Percentiles rank a stretch among this genome's conserved stretches.
Evolutionary conservation across 805 yeast genomes (phyloP).

Genomic region (Candida palmyrensis): DNA sequence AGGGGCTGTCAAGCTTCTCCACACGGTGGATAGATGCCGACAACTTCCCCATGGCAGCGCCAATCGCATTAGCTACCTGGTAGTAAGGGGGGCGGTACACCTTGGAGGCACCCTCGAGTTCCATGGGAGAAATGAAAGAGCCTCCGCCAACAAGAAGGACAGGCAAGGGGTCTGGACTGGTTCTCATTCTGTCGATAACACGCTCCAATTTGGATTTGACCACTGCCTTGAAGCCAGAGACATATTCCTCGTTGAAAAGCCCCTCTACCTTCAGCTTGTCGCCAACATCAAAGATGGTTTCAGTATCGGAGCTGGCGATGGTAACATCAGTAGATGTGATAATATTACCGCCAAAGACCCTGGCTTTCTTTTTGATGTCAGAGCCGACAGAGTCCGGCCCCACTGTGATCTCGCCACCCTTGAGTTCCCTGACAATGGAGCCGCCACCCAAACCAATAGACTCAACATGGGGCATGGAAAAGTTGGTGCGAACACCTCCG

Average conservation of each 20-base stretch:
- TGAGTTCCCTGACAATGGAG: conserved; percentile 34
- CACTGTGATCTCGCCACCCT: conserved; percentile 18
- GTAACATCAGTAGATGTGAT: conserved; percentile 38
- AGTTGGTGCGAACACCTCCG: conserved; percentile 47
- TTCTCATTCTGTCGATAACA: conserved; percentile 41
- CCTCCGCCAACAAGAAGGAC: conserved; percentile 48
- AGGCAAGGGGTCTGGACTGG: conserved; percentile 38
- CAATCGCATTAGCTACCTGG: conserved; percentile 47
- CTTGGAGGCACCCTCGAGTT: conserved; percentile 37
- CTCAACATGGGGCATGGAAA: conserved; percentile 48
- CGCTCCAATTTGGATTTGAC: conserved; percentile 27
- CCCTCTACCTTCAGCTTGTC: conserved; percentile 15
- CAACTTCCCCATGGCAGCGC: conserved; percentile 45
- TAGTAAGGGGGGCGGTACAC: conserved; percentile 38
- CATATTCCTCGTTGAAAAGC: conserved; percentile 7
- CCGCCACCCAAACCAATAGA: conserved; percentile 50
- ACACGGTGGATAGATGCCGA: conserved; percentile 24
- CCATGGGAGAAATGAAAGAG: conserved; percentile 36
- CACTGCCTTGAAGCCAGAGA: conserved; percentile 8
- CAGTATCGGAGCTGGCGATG: conserved; percentile 12
- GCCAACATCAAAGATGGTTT: conserved; percentile 16
- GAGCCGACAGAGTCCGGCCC: conserved; percentile 49
- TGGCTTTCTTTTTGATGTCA: conserved; percentile 27
- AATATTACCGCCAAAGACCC: conserved; percentile 39
- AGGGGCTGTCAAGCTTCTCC: conserved; percentile 5